Percentiles rank a stretch among this genome's conserved stretches.
These are phyloP conservation scores for Zygnema cylindricum DNA, from an alignment of 139 green algal species.

Conservation along the genomic window DNA sequence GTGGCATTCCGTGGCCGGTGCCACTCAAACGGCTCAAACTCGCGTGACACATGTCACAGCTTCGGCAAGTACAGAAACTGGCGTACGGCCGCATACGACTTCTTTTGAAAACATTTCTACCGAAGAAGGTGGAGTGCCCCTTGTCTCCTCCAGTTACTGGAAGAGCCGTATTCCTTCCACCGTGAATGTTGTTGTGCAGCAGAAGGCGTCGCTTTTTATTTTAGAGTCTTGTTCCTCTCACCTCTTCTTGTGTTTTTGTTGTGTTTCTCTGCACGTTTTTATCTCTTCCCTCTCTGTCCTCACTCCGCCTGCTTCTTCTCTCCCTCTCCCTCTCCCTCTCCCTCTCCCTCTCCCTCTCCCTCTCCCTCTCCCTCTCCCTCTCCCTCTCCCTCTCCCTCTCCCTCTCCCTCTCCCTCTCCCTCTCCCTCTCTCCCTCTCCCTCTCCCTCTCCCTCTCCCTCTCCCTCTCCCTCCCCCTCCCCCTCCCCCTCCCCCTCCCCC, in stretches of 20 bases:
- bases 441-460: background rate
- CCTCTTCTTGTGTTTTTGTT: no score
- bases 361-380: background rate
- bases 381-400: background rate
- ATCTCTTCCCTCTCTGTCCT: slow-evolving; percentile 6
- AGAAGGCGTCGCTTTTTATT: background rate
- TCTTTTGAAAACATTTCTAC: background rate
- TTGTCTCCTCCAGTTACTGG: background rate
- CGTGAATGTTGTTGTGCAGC: background rate
- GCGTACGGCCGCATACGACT: background rate
- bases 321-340: background rate
- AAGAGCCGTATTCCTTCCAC: background rate
- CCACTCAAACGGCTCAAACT: background rate
- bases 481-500: background rate
- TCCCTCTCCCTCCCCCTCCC: background rate
- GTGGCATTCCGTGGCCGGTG: background rate
- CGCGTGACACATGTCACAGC: background rate
- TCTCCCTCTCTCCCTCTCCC: slow-evolving; percentile 7
- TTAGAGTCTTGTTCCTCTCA: background rate
- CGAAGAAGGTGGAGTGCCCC: background rate
- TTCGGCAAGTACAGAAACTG: background rate
- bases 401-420: background rate
- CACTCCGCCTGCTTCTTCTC: no score
- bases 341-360: background rate
- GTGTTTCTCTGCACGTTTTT: background rate